Evolutionary conservation across 305 asterid genomes (phyloP), one percentile per base, ranked within the genome.

Genomic region (Fraxinus paxiana): DNA sequence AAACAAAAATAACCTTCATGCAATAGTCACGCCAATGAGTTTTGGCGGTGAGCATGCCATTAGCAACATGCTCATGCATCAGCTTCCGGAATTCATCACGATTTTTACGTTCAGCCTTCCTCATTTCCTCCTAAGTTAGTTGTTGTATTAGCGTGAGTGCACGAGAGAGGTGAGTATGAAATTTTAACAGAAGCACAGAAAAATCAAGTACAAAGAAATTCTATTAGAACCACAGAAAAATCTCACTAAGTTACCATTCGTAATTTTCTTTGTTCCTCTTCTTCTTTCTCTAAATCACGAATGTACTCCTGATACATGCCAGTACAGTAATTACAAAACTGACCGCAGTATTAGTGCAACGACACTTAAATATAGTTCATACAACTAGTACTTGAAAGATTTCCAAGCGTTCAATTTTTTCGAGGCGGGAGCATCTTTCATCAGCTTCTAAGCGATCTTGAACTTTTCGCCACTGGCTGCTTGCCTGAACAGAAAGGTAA

Each of bases 401-500:
- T 89, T 96, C 98, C 86, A 96, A 83, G 67, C 98, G 97, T 61
- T 92, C 94, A 28, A 94, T 86, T 88, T 96, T 94, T 77, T 96
- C 98, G 79, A 96, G 98, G 90, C 96, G 91, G 46, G 86, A 87
- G 90, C 97, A 94, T 87, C 99, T 92, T 87, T 92, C 97, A 85
- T 96, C 99, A 82, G 87, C 92, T 87, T 96, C 99, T 82, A 94
- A 79, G 70, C 94, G 98, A 73, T 92, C 90, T 84, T 94, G 99
- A 82, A 96, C 94, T 91, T 90, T 96, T 77, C 98, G 89, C 99
- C 99, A 96, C 84, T 96, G 99, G 81, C 98, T 96, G 85, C 93
- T 92, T 63, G 97, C 94, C 99, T 96, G 89, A 75, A 80, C 37
- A 77, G 80, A 76, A 59, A 81, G 76, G 46, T 54, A 83, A 80